These are phyloP conservation scores for Naganishia albida DNA, from an alignment of 1,284 basidiomycete genomes.

Conservation along the genomic window DNA sequence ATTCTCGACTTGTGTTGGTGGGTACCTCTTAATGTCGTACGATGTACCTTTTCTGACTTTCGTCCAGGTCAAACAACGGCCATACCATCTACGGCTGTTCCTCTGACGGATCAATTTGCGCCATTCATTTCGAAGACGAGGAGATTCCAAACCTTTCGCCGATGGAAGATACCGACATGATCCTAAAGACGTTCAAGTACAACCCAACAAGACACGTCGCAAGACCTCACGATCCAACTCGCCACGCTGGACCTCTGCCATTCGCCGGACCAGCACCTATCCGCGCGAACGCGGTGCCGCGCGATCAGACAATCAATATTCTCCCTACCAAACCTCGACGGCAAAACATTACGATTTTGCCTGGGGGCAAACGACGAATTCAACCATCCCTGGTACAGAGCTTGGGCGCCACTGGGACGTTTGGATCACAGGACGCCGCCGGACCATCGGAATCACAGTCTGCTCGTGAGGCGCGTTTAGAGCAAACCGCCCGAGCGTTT, in stretches of 20 bases:
- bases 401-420: slow-evolving; percentile 22
- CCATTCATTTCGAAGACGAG: slow-evolving; percentile 74
- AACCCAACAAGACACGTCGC: slow-evolving; percentile 35
- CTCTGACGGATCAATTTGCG: slow-evolving; percentile 89
- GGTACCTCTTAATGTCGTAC: slow-evolving; percentile 40
- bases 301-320: slow-evolving; percentile 22
- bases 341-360: slow-evolving; percentile 51
- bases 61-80: slow-evolving; percentile 82
- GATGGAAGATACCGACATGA: slow-evolving; percentile 69
- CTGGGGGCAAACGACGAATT: slow-evolving; percentile 54
- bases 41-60: background rate
- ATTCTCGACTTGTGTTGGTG: slow-evolving; percentile 96
- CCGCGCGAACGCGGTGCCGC: slow-evolving; percentile 12
- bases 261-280: slow-evolving; percentile 16
- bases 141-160: slow-evolving; percentile 84
- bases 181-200: slow-evolving; percentile 78
- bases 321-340: slow-evolving; percentile 30
- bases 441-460: slow-evolving; percentile 13
- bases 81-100: slow-evolving; percentile 90
- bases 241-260: slow-evolving; percentile 16
- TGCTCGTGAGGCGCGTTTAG: background rate
- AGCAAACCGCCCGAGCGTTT: slow-evolving; percentile 38
- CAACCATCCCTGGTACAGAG: slow-evolving; percentile 47
- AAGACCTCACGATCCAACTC: slow-evolving; percentile 30
- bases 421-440: background rate